phyloP scores from a whole-genome alignment of 345 rosid species.

The Eucalyptus guilfoylei region DNA sequence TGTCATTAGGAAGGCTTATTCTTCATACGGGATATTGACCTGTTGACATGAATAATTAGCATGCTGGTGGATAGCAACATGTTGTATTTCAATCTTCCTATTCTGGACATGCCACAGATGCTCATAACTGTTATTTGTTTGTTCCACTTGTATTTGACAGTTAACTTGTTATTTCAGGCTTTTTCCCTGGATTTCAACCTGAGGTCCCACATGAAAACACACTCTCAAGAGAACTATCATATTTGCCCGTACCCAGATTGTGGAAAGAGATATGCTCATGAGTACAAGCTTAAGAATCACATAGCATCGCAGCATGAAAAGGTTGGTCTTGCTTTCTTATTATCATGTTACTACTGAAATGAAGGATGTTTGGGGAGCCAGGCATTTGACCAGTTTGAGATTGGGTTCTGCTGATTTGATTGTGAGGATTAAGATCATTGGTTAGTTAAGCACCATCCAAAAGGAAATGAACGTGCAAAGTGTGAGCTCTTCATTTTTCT shows the following conservation, averaged over 20 bases:
- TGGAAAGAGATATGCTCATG: constrained; percentile 99
- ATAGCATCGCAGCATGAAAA: constrained; percentile 74
- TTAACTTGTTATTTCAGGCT: constrained; percentile 37
- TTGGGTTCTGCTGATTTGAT: not conserved
- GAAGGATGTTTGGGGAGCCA: not conserved
- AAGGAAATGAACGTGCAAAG: not conserved
- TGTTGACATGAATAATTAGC: not conserved
- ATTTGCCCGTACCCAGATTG: constrained; percentile 84
- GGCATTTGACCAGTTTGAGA: not conserved
- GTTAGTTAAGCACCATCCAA: not conserved
- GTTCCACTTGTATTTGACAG: not conserved
- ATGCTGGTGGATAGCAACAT: not conserved
- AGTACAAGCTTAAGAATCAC: constrained; percentile 93
- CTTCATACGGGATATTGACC: not conserved
- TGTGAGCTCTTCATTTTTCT: not conserved
- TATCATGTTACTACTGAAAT: not conserved
- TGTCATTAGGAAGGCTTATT: not conserved
- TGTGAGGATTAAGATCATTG: not conserved
- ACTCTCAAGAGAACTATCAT: constrained; percentile 96
- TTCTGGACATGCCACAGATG: not conserved
- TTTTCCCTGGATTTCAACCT: constrained; percentile 97
- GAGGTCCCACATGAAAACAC: constrained; percentile 97
- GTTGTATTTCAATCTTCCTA: not conserved
- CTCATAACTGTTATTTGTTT: not conserved
- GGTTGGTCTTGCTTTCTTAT: constrained; percentile 17